These are phyloP conservation scores for Pelargonium myrrhifolium DNA, from an alignment of 441 rosid genomes.

Conservation along the genomic window DNA sequence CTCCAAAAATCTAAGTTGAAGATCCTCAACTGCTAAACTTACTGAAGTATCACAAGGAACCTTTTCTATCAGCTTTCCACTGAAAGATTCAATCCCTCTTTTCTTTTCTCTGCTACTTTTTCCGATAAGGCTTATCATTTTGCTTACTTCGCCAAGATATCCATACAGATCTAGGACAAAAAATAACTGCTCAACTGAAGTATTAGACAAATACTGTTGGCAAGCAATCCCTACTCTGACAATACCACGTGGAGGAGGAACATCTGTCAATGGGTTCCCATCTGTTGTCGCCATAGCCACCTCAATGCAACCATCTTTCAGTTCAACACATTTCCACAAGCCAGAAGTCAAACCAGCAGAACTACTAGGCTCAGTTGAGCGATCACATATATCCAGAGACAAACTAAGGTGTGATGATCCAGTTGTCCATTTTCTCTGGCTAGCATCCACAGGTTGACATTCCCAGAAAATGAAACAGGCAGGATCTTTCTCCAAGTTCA, in stretches of 20 bases:
- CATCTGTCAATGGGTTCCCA: constrained; percentile 57
- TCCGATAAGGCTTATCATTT: constrained; percentile 59
- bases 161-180: constrained; percentile 85
- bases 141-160: constrained; percentile 70
- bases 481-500: constrained; percentile 93
- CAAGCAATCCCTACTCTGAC: constrained; percentile 86
- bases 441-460: constrained; percentile 89
- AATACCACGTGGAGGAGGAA: constrained; percentile 98
- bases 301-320: constrained; percentile 59
- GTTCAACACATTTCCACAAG: constrained; percentile 79
- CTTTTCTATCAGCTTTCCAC: constrained; percentile 65
- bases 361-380: constrained; percentile 29
- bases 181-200: constrained; percentile 94
- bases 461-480: constrained; percentile 92
- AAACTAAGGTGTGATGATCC: constrained; percentile 62
- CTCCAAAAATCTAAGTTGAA: constrained; percentile 82
- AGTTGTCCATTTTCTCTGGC: constrained; percentile 85
- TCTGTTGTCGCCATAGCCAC: constrained; percentile 91
- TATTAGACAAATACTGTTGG: constrained; percentile 70
- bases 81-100: constrained; percentile 27
- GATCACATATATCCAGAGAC: constrained; percentile 62
- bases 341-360: constrained; percentile 35
- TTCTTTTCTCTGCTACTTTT: constrained; percentile 43
- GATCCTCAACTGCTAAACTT: constrained; percentile 55
- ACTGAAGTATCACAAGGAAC: constrained; percentile 96